Base-by-base conservation (phyloP, 306 rosid genomes). In the Datisca glomerata region DNA sequence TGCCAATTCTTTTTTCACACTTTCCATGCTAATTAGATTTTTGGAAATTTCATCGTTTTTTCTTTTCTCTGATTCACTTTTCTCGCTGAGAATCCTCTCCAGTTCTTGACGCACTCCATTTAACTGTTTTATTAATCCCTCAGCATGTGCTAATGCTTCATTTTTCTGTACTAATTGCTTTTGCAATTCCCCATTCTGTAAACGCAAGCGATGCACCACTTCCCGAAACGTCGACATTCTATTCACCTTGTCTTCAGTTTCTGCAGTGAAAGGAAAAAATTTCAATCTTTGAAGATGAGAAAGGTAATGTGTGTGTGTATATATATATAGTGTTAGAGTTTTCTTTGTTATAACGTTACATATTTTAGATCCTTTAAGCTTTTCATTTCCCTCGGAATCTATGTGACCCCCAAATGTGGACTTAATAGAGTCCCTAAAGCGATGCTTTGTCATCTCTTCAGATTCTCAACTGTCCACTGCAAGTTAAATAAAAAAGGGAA, bases 331-430 rank as follows among this genome's bases (percentile, higher is more conserved):
- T n/a, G n/a, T 11, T n/a, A n/a, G n/a, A n/a, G n/a, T n/a, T n/a
- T n/a, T n/a, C n/a, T n/a, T n/a, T n/a, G n/a, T n/a, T n/a, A 58
- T 44, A 67, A 47, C 18, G 22, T 20, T 61, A 91, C 98, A 96
- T 57, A 63, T 57, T 71, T 85, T 84, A 59, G 64, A 52, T 51
- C 63, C 91, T 61, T 66, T 71, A 57, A 66, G 75, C 67, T 67
- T 73, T 56, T 80, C 81, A 38, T 80, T 78, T 36, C 71, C 72
- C 24, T 77, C 86, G 14, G 78, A 68, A 51, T 77, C 75, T 49
- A 91, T 27, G 53, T 91, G 86, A 62, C 75, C 75, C 24, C 78
- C 94, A 56, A 84, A 63, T 14, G 74, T 53, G 39, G 96, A 91
- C 65, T 77, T 68, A 18, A 84, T 67, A 40, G 98, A 84, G 64